Evolutionary conservation across 1,284 basidiomycete genomes (phyloP).

Genomic region (Flammula alnicola): DNA sequence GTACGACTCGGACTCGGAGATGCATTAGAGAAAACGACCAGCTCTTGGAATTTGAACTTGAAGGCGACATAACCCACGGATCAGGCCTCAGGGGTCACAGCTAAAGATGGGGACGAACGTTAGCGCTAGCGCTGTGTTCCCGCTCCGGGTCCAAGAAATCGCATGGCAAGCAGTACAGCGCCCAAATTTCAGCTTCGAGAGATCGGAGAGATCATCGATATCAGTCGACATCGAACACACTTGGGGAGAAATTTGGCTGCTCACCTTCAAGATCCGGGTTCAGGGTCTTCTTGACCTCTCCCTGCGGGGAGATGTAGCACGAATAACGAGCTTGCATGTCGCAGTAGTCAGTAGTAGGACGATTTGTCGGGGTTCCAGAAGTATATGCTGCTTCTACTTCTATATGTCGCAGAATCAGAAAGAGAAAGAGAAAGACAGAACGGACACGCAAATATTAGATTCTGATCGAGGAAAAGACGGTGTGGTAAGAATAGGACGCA

Average conservation of each 20-base stretch:
- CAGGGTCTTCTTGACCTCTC: neutral
- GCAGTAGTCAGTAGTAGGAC: constrained; percentile 8
- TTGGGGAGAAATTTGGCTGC: no score
- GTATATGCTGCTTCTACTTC: constrained; percentile 1
- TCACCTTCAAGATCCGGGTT: constrained; percentile 6
- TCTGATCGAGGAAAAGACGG: neutral
- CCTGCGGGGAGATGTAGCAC: constrained; percentile 8
- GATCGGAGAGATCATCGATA: no score
- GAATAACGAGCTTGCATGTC: constrained; percentile 2
- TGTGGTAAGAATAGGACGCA: neutral
- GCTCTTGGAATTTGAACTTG: no score
- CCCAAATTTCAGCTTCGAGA: constrained; percentile 5
- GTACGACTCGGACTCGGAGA: no score
- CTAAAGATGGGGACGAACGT: no score
- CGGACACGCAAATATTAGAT: neutral
- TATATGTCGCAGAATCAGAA: no score
- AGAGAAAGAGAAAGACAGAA: neutral
- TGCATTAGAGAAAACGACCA: no score
- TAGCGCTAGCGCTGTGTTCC: no score
- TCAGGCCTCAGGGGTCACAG: no score
- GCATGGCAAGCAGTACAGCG: constrained; percentile 11
- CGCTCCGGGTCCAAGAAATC: neutral
- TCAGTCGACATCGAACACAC: no score
- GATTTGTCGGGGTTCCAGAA: constrained; percentile 14
- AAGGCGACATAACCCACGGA: no score